Evolutionary conservation across 345 rosid species (phyloP), one percentile per base, ranked within the genome.

Genomic region (Aquilaria sinensis): DNA sequence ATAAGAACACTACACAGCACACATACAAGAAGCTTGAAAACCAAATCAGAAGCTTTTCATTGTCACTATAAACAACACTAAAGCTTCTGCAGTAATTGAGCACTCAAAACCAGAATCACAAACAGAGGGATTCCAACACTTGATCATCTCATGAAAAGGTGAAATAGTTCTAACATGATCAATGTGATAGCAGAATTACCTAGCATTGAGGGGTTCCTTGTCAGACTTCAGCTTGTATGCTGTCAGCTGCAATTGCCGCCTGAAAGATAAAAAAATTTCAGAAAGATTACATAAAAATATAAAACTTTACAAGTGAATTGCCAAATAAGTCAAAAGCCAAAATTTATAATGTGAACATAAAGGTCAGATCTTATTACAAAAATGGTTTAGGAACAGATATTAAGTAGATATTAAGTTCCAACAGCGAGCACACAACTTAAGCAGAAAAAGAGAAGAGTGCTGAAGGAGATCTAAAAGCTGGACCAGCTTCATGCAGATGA

Each of bases 151-250:
- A 5, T 37, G 43, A 9, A 37, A 37, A 37, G 43, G 5, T 37
- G 8, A 37, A 37, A 37, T 9, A 37, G 8, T 37, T 37, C 8
- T 4, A 37, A 37, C 43, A 9, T 23, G 43, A 37, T 32, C 3
- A 3, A 48, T 49, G 34, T 37, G 49, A 58, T 34, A 51, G 67
- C 59, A 69, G 56, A 69, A 75, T 70, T 85, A 91, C 98, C 96
- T 74, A 59, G 98, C 87, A 76, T 84, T 95, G 49, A 91, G 69
- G 66, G 83, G 77, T 59, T 95, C 98, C 79, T 85, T 85, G 62
- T 91, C 98, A 67, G 96, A 89, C 87, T 89, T 91, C 85, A 95
- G 81, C 73, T 80, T 91, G 86, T 91, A 95, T 65, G 92, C 75
- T 62, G 79, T 67, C 73, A 83, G 71, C 9, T 75, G 90, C 65